These are phyloP conservation scores for Euclidium syriacum DNA, from an alignment of 345 rosid genomes.

Conservation along the genomic window DNA sequence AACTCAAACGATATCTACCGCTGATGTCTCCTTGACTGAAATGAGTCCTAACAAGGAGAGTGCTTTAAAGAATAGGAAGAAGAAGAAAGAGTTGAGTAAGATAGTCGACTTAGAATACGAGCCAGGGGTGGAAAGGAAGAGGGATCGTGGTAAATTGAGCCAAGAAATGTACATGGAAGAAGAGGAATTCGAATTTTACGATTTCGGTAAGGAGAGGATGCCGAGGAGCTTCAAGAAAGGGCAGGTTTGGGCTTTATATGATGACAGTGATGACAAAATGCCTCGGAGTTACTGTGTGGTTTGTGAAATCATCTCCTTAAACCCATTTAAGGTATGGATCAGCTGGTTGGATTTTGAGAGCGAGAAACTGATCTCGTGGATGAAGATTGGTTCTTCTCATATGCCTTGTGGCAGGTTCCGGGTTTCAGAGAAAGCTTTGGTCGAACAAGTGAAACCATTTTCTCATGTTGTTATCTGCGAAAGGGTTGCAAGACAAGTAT, in stretches of 20 bases:
- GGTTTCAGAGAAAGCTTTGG: constrained; percentile 37
- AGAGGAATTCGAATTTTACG: constrained; percentile 50
- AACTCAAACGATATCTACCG: constrained; percentile 1
- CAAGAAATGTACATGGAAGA: constrained; percentile 33
- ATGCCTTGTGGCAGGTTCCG: constrained; percentile 66
- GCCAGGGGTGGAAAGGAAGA: constrained; percentile 24
- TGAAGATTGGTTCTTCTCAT: constrained; percentile 38
- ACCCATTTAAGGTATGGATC: constrained; percentile 67
- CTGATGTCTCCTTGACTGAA: constrained; percentile 21
- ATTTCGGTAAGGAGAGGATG: constrained; percentile 57
- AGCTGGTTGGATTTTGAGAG: constrained; percentile 61
- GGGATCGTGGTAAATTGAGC: constrained; percentile 19
- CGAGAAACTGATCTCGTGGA: constrained; percentile 42
- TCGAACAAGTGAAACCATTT: constrained; percentile 49
- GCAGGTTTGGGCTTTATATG: constrained; percentile 78
- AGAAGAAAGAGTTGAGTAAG: constrained; percentile 21
- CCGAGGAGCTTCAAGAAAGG: constrained; percentile 72
- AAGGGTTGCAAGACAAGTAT: constrained; percentile 70
- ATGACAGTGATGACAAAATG: constrained; percentile 53
- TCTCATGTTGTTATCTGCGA: constrained; percentile 71
- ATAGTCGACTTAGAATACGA: constrained; percentile 24
- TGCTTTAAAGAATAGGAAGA: constrained; percentile 13
- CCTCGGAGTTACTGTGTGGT: constrained; percentile 80
- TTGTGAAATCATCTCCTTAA: constrained; percentile 58
- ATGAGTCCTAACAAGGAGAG: constrained; percentile 11